Conservation (phyloP, 2,329 filamentous ascomycete species). For the Xylaria digitata region DNA sequence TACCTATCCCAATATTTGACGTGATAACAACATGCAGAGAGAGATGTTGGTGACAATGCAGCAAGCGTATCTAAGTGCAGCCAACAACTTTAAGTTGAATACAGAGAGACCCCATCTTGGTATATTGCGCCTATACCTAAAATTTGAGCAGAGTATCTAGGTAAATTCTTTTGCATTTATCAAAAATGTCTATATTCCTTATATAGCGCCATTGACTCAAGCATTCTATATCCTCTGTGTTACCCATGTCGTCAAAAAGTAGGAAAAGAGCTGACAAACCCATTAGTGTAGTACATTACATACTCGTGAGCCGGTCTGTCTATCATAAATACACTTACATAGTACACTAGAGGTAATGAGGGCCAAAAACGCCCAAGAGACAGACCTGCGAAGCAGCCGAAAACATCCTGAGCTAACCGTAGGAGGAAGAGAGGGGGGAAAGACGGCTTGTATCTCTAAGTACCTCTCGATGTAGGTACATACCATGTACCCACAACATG, state of each 20-base stretch:
- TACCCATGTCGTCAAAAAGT: slow-evolving; percentile 1
- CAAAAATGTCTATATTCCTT: not conserved
- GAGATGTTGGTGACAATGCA: slow-evolving; percentile 19
- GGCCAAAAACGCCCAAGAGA: not conserved
- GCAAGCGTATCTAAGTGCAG: slow-evolving; percentile 6
- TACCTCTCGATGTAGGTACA: slow-evolving; percentile 4
- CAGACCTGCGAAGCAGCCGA: slow-evolving; percentile 5
- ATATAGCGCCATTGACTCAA: not conserved
- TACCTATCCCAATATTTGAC: slow-evolving; percentile 1
- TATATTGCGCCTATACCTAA: not conserved
- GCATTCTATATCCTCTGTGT: not conserved
- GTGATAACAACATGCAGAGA: slow-evolving; percentile 3
- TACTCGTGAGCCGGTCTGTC: not conserved
- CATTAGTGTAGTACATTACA: not conserved
- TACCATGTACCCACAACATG: not conserved
- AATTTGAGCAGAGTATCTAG: no score
- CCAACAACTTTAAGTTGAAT: slow-evolving; percentile 7
- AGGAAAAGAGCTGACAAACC: slow-evolving; percentile 17
- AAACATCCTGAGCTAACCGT: slow-evolving; percentile 16
- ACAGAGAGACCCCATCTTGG: not conserved
- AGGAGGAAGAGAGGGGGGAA: slow-evolving; percentile 2
- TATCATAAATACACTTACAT: no score
- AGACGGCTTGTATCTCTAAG: not conserved
- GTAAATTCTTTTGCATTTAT: not conserved
- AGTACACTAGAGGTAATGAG: no score